A percentile compares a stretch with the other conserved stretches of the same genome.
Conservation (phyloP, 495 filamentous ascomycete genomes). For the Chaetomium tenue region DNA sequence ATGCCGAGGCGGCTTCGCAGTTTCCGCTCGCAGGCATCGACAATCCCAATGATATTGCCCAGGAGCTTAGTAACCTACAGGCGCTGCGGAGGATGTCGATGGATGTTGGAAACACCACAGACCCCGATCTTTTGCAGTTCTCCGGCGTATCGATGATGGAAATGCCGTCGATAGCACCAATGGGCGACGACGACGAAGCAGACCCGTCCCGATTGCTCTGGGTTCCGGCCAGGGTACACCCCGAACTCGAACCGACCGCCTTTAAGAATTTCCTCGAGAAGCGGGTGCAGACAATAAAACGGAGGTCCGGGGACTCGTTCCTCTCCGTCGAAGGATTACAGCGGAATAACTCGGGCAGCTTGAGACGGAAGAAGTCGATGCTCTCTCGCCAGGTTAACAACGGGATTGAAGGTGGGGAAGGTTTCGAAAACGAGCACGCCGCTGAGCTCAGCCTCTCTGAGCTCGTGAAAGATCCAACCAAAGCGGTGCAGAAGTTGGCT, state of each 20-base stretch:
- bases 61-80: slow-evolving; percentile 93
- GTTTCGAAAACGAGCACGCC: slow-evolving; percentile 62
- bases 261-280: slow-evolving; percentile 97
- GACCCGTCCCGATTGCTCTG: slow-evolving; percentile 88
- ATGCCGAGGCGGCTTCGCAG: slow-evolving; percentile 61
- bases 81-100: slow-evolving; percentile 97
- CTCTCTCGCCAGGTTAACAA: slow-evolving; percentile 87
- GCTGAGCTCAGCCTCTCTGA: slow-evolving; percentile 67
- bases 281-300: slow-evolving; percentile 80
- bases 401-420: slow-evolving; percentile 57
- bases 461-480: slow-evolving; percentile 77
- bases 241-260: slow-evolving; percentile 91
- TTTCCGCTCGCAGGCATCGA: slow-evolving; percentile 91
- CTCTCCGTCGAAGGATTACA: slow-evolving; percentile 66
- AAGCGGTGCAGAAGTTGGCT: slow-evolving; percentile 64
- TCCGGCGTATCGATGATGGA: slow-evolving; percentile 56
- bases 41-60: slow-evolving; percentile 85
- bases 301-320: slow-evolving; percentile 71
- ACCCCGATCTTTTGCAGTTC: slow-evolving; percentile 91
- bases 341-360: slow-evolving; percentile 58
- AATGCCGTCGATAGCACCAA: slow-evolving; percentile 72
- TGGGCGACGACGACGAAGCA: slow-evolving; percentile 75
- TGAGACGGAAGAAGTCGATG: slow-evolving; percentile 93
- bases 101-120: slow-evolving; percentile 87
- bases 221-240: slow-evolving; percentile 93